Evolutionary conservation across 208 protist genomes (phyloP).

Genomic region (Leishmania arabica): DNA sequence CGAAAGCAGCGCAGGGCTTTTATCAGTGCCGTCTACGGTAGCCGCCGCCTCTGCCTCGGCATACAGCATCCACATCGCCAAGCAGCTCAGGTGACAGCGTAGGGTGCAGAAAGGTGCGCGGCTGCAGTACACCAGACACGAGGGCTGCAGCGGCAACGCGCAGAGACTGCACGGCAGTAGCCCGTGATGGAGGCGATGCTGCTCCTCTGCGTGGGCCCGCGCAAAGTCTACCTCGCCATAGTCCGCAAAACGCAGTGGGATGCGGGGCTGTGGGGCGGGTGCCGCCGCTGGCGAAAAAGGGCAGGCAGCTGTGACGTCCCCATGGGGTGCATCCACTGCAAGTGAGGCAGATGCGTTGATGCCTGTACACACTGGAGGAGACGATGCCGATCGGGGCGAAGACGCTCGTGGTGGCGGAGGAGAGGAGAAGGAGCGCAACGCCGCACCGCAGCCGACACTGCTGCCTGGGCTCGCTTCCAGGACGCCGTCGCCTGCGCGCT

Average conservation of each 20-base stretch:
- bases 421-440: neutral
- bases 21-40: neutral
- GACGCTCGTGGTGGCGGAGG: neutral
- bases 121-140: slow-evolving; percentile 62
- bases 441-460: neutral
- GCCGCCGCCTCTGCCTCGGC: slow-evolving; percentile 1
- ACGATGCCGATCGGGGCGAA: neutral
- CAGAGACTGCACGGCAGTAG: slow-evolving; percentile 76
- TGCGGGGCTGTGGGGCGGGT: neutral
- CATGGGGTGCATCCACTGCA: neutral
- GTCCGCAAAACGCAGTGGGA: slow-evolving; percentile 40
- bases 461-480: neutral
- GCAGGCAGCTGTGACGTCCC: neutral
- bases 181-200: slow-evolving; percentile 36
- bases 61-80: slow-evolving; percentile 79
- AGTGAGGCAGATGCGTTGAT: neutral
- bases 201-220: slow-evolving; percentile 44
- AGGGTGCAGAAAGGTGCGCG: slow-evolving; percentile 72
- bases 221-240: slow-evolving; percentile 59
- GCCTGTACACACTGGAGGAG: neutral
- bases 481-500: neutral
- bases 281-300: neutral
- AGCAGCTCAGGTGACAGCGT: slow-evolving; percentile 62
- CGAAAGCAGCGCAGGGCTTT: slow-evolving; percentile 2
- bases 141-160: slow-evolving; percentile 58